Conservation (phyloP, 2,329 filamentous ascomycete genomes). For the Xylariaceae sp. region DNA sequence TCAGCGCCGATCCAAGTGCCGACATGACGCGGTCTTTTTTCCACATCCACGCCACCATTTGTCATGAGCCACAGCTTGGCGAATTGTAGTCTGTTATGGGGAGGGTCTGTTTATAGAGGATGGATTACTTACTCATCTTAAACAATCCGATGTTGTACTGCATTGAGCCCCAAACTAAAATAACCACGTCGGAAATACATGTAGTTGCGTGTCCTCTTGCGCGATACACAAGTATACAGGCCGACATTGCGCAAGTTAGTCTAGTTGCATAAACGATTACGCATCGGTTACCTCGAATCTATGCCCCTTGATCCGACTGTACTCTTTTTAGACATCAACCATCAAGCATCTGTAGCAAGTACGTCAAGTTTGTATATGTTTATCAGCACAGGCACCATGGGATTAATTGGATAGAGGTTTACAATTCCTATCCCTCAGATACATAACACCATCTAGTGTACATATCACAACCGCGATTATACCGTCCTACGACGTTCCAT, state of each 20-base stretch:
- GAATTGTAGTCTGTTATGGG: constrained; percentile 15
- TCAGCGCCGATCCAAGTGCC: constrained; percentile 25
- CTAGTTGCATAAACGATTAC: too few species aligned
- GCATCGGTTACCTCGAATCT: too few species aligned
- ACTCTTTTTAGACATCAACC: not conserved
- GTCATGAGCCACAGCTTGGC: not conserved
- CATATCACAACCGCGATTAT: not conserved
- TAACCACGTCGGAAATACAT: too few species aligned
- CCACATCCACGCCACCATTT: constrained; percentile 14
- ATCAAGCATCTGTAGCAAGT: constrained; percentile 1
- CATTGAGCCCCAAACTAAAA: too few species aligned
- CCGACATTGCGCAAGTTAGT: too few species aligned
- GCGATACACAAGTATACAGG: too few species aligned
- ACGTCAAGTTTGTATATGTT: constrained; percentile 12
- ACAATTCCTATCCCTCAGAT: not conserved
- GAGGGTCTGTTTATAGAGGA: constrained; percentile 14
- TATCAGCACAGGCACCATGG: constrained; percentile 1
- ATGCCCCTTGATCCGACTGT: too few species aligned
- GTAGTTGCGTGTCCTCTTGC: too few species aligned
- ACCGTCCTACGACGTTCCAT: constrained; percentile 6
- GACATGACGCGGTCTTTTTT: constrained; percentile 9
- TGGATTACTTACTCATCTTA: constrained; percentile 8
- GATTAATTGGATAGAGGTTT: constrained; percentile 1
- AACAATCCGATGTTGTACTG: too few species aligned
- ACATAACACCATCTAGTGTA: not conserved